Evolutionary conservation across 257 asterid species (phyloP), one percentile per base, ranked within the genome.

Genomic region (Jasminum sambac): DNA sequence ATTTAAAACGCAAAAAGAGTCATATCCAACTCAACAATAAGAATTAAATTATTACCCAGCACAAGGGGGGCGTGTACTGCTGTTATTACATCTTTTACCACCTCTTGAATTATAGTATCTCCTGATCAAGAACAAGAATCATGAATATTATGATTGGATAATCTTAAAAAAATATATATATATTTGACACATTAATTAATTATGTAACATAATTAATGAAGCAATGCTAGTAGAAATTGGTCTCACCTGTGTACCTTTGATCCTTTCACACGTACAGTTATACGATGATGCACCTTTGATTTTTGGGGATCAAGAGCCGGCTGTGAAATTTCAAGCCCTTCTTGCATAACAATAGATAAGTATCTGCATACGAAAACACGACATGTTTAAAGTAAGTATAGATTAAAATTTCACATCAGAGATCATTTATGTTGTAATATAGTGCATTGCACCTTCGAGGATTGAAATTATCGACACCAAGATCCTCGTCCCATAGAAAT

Each of bases 401-500:
- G 21, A 21, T 38, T 1, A 38, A 9, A 10, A 19, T 48, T 41
- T 19, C 26, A 7, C 23, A 6, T 36, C 7, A 21, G 55, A n/a
- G 12, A 34, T 44, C 46, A 34, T n/a, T n/a, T n/a, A n/a, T n/a
- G n/a, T n/a, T n/a, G n/a, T n/a, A 30, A 30, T 30, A 30, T 30
- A 30, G 36, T 30, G 36, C 36, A 4, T 30, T 24, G 12, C 80
- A 89, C 99, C 91, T 90, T 73, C 61, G 66, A 0, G 98, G 98
- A 72, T 87, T 74, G 52, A 93, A 93, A 69, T 84, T 72, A 67
- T 89, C 87, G 25, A 93, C 89, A 75, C 94, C 96, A 6, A 93
- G 86, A 71, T 93, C 98, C 78, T 93, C 98, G 21, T 90, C 98
- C 98, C 98, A 93, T 67, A 93, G 80, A 48, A 93, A 93, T 58